These are phyloP conservation scores for Nicotiana tabacum DNA, from an alignment of 257 asterid genomes.

Conservation along the genomic window DNA sequence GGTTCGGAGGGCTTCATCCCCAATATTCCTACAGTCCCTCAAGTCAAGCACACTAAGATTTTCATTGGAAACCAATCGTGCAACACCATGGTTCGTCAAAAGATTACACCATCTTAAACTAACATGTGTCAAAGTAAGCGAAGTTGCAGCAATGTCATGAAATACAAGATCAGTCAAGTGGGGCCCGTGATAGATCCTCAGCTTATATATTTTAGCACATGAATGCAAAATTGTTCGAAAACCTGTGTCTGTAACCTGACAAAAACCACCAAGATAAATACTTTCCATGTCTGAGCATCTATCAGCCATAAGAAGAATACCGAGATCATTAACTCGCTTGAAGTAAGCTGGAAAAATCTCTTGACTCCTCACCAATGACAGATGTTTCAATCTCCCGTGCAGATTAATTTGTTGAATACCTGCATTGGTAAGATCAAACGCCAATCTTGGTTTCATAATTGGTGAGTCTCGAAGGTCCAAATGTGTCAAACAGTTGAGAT, in stretches of 20 bases:
- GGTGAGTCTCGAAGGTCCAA: slow-evolving; percentile 95
- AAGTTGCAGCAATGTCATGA: slow-evolving; percentile 82
- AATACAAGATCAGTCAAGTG: slow-evolving; percentile 87
- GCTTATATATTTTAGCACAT: slow-evolving; percentile 62
- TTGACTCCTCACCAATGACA: slow-evolving; percentile 79
- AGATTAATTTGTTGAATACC: slow-evolving; percentile 86
- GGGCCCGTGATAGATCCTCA: slow-evolving; percentile 70
- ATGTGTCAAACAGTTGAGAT: slow-evolving; percentile 56
- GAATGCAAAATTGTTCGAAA: slow-evolving; percentile 85
- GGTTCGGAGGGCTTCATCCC: slow-evolving; percentile 77
- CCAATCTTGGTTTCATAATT: slow-evolving; percentile 73
- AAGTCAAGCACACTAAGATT: slow-evolving; percentile 60
- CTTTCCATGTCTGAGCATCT: slow-evolving; percentile 87
- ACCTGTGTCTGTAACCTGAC: slow-evolving; percentile 92
- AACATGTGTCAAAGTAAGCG: slow-evolving; percentile 71
- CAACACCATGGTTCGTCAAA: slow-evolving; percentile 65
- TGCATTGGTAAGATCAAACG: slow-evolving; percentile 82
- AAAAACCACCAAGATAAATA: slow-evolving; percentile 88
- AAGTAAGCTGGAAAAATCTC: slow-evolving; percentile 73
- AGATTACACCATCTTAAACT: slow-evolving; percentile 90
- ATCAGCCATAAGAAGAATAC: slow-evolving; percentile 96
- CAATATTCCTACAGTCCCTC: slow-evolving; percentile 76
- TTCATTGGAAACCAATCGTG: slow-evolving; percentile 61
- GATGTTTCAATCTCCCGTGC: slow-evolving; percentile 85
- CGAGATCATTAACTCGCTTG: slow-evolving; percentile 89